Evolutionary conservation across 208 protist species (phyloP).

Genomic region (Crithidia expoeki): DNA sequence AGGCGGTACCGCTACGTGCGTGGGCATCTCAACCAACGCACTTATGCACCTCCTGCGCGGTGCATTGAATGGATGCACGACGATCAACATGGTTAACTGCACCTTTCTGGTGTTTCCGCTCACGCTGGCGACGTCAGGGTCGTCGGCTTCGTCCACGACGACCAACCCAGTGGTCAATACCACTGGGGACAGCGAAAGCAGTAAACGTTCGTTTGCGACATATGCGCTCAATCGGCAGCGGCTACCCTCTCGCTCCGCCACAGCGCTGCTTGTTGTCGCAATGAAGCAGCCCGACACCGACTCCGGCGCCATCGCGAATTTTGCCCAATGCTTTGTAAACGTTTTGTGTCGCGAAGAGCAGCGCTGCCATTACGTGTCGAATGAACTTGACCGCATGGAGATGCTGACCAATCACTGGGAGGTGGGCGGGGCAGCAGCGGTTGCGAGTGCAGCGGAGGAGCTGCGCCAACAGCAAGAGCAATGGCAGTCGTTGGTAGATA

Average conservation of each 20-base stretch:
- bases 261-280: slow-evolving; percentile 71
- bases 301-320: slow-evolving; percentile 59
- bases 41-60: slow-evolving; percentile 73
- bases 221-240: slow-evolving; percentile 14
- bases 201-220: neutral
- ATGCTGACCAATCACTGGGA: slow-evolving; percentile 42
- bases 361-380: slow-evolving; percentile 56
- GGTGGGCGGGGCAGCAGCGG: slow-evolving; percentile 20
- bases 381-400: slow-evolving; percentile 61
- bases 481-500: no score
- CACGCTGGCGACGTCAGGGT: slow-evolving; percentile 3
- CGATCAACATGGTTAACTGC: slow-evolving; percentile 70
- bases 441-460: slow-evolving; percentile 25
- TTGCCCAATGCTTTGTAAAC: slow-evolving; percentile 86
- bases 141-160: neutral
- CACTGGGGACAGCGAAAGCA: no score
- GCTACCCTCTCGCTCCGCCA: slow-evolving; percentile 10
- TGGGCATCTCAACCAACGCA: slow-evolving; percentile 63
- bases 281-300: slow-evolving; percentile 72
- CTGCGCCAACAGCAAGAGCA: slow-evolving; percentile 6
- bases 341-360: slow-evolving; percentile 79
- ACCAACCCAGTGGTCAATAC: no score
- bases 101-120: slow-evolving; percentile 79
- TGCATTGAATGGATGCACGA: slow-evolving; percentile 60
- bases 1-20: slow-evolving; percentile 44